Conservation (phyloP, 2,329 filamentous ascomycete species). For the Venturia oleaginea region DNA sequence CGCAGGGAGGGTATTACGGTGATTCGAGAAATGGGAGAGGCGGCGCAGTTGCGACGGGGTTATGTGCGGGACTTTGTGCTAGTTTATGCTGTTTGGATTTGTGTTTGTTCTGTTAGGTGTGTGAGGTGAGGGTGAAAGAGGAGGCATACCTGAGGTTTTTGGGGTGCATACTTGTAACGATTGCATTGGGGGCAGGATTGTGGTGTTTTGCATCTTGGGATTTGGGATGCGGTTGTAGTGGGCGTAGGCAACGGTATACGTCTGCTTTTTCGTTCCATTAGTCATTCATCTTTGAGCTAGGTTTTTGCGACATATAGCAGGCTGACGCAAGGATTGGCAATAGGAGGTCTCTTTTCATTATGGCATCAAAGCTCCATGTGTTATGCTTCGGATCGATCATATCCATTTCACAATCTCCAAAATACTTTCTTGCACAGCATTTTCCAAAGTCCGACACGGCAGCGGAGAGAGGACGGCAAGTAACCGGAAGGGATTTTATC, state of each 20-base stretch:
- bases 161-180: not conserved
- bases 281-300: not conserved
- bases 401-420: no score
- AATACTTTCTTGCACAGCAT: no score
- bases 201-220: not conserved
- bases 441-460: no score
- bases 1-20: slow-evolving; percentile 12
- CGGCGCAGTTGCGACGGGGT: slow-evolving; percentile 8
- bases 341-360: no score
- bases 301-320: not conserved
- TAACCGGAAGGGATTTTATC: no score
- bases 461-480: no score
- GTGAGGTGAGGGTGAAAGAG: not conserved
- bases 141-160: not conserved
- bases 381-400: no score
- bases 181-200: not conserved
- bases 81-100: slow-evolving; percentile 15
- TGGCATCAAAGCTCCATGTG: no score
- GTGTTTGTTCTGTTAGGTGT: slow-evolving; percentile 14
- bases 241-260: not conserved
- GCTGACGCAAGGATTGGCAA: not conserved
- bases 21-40: slow-evolving; percentile 9
- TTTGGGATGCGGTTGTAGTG: not conserved
- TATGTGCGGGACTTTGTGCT: slow-evolving; percentile 14
- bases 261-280: not conserved